A percentile compares a stretch with the other conserved stretches of the same genome.
Evolutionary conservation across 1,139 yeast genomes (phyloP).

Genomic region (Hansenula sp.): DNA sequence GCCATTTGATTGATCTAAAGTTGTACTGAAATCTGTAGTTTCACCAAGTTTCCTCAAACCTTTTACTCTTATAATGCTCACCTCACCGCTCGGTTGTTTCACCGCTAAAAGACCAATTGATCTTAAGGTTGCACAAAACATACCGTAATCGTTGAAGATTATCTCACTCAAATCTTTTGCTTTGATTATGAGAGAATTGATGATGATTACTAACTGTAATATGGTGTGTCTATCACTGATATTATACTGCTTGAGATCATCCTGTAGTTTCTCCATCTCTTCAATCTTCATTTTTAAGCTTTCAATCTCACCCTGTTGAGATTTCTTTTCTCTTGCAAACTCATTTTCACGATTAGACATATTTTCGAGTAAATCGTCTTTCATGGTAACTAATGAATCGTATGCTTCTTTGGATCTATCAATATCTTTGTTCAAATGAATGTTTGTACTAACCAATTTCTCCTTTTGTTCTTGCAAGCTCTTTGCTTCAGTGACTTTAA

Average conservation of each 20-base stretch:
- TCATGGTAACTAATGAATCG: constrained; percentile 35
- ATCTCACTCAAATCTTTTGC: constrained; percentile 24
- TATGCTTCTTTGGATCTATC: constrained; percentile 19
- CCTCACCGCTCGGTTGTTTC: constrained; percentile 34
- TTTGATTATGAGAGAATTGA: constrained; percentile 25
- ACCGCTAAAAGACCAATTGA: constrained; percentile 71
- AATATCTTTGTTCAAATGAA: constrained; percentile 9
- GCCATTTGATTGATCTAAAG: constrained; percentile 16
- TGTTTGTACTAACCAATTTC: constrained; percentile 6
- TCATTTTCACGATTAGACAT: constrained; percentile 63
- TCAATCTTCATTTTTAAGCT: constrained; percentile 39
- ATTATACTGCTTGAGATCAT: constrained; percentile 15
- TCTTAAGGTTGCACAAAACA: constrained; percentile 42
- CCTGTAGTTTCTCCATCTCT: constrained; percentile 45
- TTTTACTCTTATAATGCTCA: constrained; percentile 61
- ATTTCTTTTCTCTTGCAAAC: constrained; percentile 48
- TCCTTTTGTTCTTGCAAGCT: constrained; percentile 3
- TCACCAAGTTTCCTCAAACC: constrained; percentile 51
- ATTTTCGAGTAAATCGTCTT: constrained; percentile 61
- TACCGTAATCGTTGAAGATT: constrained; percentile 27
- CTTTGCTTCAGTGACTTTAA: background rate
- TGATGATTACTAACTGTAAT: constrained; percentile 24
- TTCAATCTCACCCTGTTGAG: constrained; percentile 47
- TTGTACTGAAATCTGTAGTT: constrained; percentile 11
- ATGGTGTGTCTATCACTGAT: constrained; percentile 13